Conservation (phyloP, 1,139 yeast species). For the Sugiyamaella pinicola region DNA sequence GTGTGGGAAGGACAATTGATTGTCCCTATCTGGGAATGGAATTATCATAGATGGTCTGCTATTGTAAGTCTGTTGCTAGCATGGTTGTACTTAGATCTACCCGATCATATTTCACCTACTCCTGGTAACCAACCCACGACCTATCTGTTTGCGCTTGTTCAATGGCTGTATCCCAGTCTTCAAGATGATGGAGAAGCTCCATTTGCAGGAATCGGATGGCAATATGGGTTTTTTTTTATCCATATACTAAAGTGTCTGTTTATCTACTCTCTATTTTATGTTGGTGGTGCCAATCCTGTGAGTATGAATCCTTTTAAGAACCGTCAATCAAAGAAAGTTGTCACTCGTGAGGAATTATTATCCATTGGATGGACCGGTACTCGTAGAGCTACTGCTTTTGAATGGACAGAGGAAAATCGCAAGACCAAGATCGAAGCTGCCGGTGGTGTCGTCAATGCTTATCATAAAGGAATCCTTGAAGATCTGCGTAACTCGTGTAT, state of each 20-base stretch:
- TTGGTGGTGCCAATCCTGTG: conserved; percentile 79
- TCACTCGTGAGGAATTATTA: conserved; percentile 58
- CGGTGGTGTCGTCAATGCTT: conserved; percentile 83
- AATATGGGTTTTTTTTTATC: conserved; percentile 66
- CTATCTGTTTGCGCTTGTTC: conserved; percentile 48
- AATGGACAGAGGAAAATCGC: conserved; percentile 72
- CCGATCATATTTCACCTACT: conserved; percentile 85
- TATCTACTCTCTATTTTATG: conserved; percentile 60
- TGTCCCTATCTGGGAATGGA: conserved; percentile 74
- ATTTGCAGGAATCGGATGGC: conserved; percentile 55
- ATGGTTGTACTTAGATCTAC: conserved; percentile 94
- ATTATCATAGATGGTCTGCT: conserved; percentile 52
- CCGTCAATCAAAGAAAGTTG: conserved; percentile 37
- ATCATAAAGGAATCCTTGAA: conserved; percentile 68
- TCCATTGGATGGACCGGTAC: conserved; percentile 92
- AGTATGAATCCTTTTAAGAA: conserved; percentile 50
- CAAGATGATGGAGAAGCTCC: conserved; percentile 34
- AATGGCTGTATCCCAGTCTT: conserved; percentile 35
- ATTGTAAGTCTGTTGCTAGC: conserved; percentile 52
- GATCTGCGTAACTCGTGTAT: conserved; percentile 62
- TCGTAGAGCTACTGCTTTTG: conserved; percentile 68
- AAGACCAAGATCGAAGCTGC: conserved; percentile 61
- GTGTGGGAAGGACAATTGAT: conserved; percentile 91
- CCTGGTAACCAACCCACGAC: conserved; percentile 88
- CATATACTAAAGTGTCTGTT: conserved; percentile 64